Percentiles rank a stretch among this genome's conserved stretches.
These are phyloP conservation scores for Takashimella koratensis DNA, from an alignment of 1,284 basidiomycete genomes.

Conservation along the genomic window DNA sequence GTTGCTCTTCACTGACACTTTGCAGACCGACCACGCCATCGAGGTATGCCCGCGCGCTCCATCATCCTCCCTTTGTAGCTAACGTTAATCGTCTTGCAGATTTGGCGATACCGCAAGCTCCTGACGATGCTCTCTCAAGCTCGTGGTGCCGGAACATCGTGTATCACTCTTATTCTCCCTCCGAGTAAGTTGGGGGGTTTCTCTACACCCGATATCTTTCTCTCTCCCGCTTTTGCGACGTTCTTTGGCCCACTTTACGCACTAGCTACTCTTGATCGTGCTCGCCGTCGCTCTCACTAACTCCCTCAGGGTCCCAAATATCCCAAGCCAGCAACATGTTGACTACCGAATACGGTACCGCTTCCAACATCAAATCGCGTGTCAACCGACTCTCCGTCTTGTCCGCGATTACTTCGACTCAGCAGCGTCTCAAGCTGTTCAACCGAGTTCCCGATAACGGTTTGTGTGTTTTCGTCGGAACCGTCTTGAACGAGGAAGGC, in stretches of 20 bases:
- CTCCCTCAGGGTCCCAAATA: slow-evolving; percentile 71
- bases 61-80: neutral
- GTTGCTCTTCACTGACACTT: slow-evolving; percentile 1
- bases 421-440: slow-evolving; percentile 96
- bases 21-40: slow-evolving; percentile 45
- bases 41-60: slow-evolving; percentile 24
- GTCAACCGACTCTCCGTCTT: slow-evolving; percentile 97
- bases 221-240: no score
- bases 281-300: neutral
- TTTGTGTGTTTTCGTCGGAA: slow-evolving; percentile 94
- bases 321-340: slow-evolving; percentile 92
- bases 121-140: slow-evolving; percentile 90
- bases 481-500: slow-evolving; percentile 95
- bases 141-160: slow-evolving; percentile 95
- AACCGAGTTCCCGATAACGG: slow-evolving; percentile 94
- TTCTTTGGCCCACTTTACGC: no score
- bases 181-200: slow-evolving; percentile 60
- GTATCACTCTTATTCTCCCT: slow-evolving; percentile 97
- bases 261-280: neutral
- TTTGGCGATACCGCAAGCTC: slow-evolving; percentile 96
- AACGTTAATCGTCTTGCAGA: slow-evolving; percentile 31
- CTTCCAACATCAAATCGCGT: slow-evolving; percentile 99
- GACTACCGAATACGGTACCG: slow-evolving; percentile 96
- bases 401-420: slow-evolving; percentile 98
- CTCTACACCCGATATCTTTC: no score